Conservation (phyloP, 148 eudicot species). For the Camellia sinensis region DNA sequence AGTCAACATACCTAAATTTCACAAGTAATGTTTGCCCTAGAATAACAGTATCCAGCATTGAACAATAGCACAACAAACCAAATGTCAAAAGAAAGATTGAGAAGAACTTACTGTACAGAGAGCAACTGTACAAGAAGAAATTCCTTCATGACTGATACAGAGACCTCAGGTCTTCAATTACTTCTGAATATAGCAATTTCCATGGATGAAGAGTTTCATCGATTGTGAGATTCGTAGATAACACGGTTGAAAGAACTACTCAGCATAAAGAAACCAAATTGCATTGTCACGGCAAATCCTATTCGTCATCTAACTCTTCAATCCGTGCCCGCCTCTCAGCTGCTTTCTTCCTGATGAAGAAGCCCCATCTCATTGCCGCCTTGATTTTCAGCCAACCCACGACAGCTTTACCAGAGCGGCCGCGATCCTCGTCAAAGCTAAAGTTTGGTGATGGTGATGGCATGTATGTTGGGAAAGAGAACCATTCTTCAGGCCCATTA, state of each 20-base stretch:
- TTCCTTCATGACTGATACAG: slow-evolving; percentile 15
- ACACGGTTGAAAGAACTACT: neutral
- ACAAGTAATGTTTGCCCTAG: neutral
- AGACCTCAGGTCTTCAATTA: slow-evolving; percentile 12
- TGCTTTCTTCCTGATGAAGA: slow-evolving; percentile 84
- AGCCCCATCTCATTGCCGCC: slow-evolving; percentile 98
- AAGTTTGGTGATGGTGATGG: slow-evolving; percentile 56
- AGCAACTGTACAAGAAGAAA: slow-evolving; percentile 27
- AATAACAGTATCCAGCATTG: neutral
- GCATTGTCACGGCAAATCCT: neutral
- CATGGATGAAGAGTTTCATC: slow-evolving; percentile 8
- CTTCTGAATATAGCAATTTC: slow-evolving; percentile 6
- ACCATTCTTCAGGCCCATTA: slow-evolving; percentile 55
- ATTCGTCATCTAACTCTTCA: slow-evolving; percentile 71
- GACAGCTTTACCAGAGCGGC: slow-evolving; percentile 71
- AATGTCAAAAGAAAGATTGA: neutral
- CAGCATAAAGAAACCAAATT: neutral
- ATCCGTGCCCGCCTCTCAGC: slow-evolving; percentile 89
- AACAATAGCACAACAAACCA: slow-evolving; percentile 15
- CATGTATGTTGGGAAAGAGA: slow-evolving; percentile 44
- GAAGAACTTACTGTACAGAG: slow-evolving; percentile 26
- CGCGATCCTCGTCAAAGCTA: slow-evolving; percentile 50
- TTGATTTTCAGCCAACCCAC: slow-evolving; percentile 94
- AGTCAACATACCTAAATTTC: neutral
- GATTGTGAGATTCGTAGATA: slow-evolving; percentile 3